Conservation (phyloP, 176 grass and related monocot genomes). For the Carex myosuroides region DNA sequence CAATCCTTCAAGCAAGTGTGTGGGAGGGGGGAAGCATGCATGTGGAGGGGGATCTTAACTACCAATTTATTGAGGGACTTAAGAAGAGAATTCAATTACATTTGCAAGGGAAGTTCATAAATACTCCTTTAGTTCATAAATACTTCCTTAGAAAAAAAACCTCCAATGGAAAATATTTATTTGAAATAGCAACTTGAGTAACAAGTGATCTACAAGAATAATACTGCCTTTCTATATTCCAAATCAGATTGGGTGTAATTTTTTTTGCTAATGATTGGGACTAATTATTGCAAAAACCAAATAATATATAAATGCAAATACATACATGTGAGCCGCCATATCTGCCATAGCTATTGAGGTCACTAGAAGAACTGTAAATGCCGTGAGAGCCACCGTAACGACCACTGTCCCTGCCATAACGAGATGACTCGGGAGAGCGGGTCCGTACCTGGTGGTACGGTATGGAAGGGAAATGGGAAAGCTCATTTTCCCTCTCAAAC, state of each 20-base stretch:
- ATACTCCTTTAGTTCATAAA: too few species aligned
- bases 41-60: too few species aligned
- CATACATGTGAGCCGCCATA: constrained; percentile 79
- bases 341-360: constrained; percentile 49
- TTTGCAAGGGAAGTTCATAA: too few species aligned
- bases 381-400: constrained; percentile 43
- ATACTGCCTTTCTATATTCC: too few species aligned
- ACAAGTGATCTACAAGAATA: too few species aligned
- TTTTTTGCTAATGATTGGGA: neutral
- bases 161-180: too few species aligned
- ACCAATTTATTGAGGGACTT: too few species aligned
- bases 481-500: constrained; percentile 85
- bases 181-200: too few species aligned
- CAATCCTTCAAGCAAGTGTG: too few species aligned
- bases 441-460: constrained; percentile 53
- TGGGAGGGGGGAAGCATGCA: too few species aligned
- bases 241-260: neutral
- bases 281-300: constrained; percentile 10
- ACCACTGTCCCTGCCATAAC: constrained; percentile 71
- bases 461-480: constrained; percentile 51
- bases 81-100: too few species aligned
- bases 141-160: too few species aligned
- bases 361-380: constrained; percentile 46
- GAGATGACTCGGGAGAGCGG: constrained; percentile 59
- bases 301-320: neutral